Conservation (phyloP, 768 basidiomycete genomes). For the Trametes coccinea region DNA sequence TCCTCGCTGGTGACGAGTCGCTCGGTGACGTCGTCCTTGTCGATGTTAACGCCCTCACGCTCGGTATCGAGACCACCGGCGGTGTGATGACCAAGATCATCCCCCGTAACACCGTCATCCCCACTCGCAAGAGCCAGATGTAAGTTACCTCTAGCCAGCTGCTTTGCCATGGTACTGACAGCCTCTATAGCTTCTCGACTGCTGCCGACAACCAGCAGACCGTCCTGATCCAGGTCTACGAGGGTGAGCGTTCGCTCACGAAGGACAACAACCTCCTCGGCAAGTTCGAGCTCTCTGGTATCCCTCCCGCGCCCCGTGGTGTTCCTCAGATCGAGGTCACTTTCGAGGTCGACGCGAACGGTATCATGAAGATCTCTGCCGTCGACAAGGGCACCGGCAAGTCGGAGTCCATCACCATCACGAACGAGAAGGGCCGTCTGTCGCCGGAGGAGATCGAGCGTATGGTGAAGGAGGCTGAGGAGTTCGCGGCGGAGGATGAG, state of each 20-base stretch:
- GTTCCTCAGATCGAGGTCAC: constrained; percentile 97
- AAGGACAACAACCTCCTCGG: constrained; percentile 99
- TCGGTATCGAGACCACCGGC: constrained; percentile 99
- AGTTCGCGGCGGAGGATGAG: constrained; percentile 80
- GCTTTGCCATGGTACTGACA: constrained; percentile 28
- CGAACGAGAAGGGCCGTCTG: constrained; percentile 91
- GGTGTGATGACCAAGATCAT: constrained; percentile 99
- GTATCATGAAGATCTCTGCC: constrained; percentile 85
- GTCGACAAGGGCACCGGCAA: constrained; percentile 93
- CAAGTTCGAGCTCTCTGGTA: constrained; percentile 91
- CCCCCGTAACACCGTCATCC: constrained; percentile 96
- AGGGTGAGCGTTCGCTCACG: constrained; percentile 95
- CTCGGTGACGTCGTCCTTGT: constrained; percentile 91
- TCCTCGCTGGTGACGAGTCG: constrained; percentile 92
- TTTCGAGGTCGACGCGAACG: constrained; percentile 64
- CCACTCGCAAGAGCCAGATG: constrained; percentile 96
- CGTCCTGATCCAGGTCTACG: constrained; percentile 95
- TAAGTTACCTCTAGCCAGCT: constrained; percentile 32
- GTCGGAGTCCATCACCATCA: constrained; percentile 89
- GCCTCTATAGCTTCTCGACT: constrained; percentile 55
- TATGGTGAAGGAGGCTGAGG: constrained; percentile 93
- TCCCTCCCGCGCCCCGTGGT: constrained; percentile 94
- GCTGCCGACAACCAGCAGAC: constrained; percentile 93
- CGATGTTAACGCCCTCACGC: constrained; percentile 94
- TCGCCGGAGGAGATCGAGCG: constrained; percentile 75